Conservation (phyloP, 23 red algal genomes). For the Gracilaria domingensis region DNA sequence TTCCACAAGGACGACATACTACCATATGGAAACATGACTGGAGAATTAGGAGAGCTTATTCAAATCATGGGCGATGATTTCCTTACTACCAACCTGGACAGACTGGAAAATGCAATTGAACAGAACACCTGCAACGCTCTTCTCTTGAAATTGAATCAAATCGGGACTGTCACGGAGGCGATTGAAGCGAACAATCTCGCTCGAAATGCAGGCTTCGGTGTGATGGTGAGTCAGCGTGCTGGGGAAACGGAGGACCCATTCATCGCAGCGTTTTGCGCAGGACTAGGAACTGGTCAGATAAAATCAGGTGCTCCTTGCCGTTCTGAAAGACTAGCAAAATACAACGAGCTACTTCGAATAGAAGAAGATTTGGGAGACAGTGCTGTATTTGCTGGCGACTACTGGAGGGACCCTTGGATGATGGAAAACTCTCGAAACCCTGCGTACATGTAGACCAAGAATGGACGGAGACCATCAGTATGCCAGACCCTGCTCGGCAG, state of each 20-base stretch:
- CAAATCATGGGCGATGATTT: slow-evolving; percentile 96
- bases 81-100: slow-evolving; percentile 88
- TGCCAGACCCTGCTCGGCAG: neutral
- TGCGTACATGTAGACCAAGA: neutral
- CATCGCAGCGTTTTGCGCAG: slow-evolving; percentile 91
- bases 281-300: slow-evolving; percentile 94
- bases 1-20: slow-evolving; percentile 94
- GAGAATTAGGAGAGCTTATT: slow-evolving; percentile 76
- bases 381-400: slow-evolving; percentile 85
- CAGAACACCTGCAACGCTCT: slow-evolving; percentile 86
- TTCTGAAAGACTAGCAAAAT: slow-evolving; percentile 95
- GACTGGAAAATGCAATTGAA: slow-evolving; percentile 87
- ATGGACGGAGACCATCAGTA: neutral
- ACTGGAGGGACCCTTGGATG: slow-evolving; percentile 95
- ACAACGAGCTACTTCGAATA: slow-evolving; percentile 94
- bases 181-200: slow-evolving; percentile 87
- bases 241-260: slow-evolving; percentile 98
- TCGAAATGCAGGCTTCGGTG: slow-evolving; percentile 86
- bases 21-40: slow-evolving; percentile 83
- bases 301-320: slow-evolving; percentile 97
- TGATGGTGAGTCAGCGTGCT: slow-evolving; percentile 93
- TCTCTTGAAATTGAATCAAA: slow-evolving; percentile 97
- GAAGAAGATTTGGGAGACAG: slow-evolving; percentile 87
- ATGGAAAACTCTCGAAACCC: slow-evolving; percentile 41
- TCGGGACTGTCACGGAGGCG: slow-evolving; percentile 94